Base-by-base conservation (phyloP, 1,284 basidiomycete species). In the Neotropicomus parvogracilis region DNA sequence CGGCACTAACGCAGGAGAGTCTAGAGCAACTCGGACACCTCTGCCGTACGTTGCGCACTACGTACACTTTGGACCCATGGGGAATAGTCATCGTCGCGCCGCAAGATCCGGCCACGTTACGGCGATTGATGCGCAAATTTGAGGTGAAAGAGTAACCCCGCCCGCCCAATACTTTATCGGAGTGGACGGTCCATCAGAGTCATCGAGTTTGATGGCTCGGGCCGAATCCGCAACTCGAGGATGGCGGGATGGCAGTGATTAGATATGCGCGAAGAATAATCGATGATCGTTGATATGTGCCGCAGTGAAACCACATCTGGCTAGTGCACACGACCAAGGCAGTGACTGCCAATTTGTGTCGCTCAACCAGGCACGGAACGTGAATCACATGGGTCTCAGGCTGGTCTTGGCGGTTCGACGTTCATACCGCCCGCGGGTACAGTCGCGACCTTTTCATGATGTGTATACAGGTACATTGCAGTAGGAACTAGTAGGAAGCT, bases 191-290 rank as follows among this genome's bases (percentile, higher is more conserved):
- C 26, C 19, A 31, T 24, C 43, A 29, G 7, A 39, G 14, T 8
- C 20, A 40, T 31, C n/a, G n/a, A n/a, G 27, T 41, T 40, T 40
- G 44, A 45, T 41, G 35, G 1, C 44, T 17, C 28, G 35, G 28
- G 17, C 42, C 17, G 27, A 36, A 36, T 28, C 4, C 21, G 6
- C 10, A 17, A 34, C 41, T 16, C 21, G 16, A n/a, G n/a, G n/a
- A n/a, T n/a, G n/a, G n/a, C n/a, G n/a, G n/a, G n/a, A n/a, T n/a
- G n/a, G n/a, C n/a, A n/a, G n/a, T n/a, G n/a, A n/a, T n/a, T n/a
- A n/a, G n/a, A n/a, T 17, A 20, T 17, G 19, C 14, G 17, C 9
- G 33, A 20, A 4, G 34, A 19, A n/a, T n/a, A n/a, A n/a, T n/a
- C n/a, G n/a, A n/a, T 3, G 8, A 35, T 26, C 10, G 13, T 27